Base-by-base conservation (phyloP, 2,329 filamentous ascomycete genomes). In the Botrytis fabae region DNA sequence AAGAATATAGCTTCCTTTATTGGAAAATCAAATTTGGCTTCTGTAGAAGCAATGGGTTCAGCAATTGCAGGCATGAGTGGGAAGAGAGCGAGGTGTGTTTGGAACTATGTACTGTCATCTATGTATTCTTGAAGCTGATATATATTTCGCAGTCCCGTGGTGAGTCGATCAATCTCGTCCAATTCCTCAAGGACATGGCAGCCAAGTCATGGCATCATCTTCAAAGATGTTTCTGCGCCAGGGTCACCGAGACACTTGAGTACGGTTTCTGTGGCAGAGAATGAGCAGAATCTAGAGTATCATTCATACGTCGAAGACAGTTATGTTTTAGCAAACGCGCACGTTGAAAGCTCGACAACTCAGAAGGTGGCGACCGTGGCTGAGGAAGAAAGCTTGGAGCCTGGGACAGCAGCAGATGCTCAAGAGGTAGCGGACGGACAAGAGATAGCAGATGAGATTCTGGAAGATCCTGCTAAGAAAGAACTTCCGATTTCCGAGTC, bases 401-500 rank as follows among this genome's bases (percentile, higher is more conserved):
- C 64, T 59, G 54, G 28, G 22, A 62, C 28, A 32, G 18, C n/a
- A 54, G 40, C 32, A 59, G 48, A 46, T 51, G 14, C n/a, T 28
- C 35, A 73, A 32, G 54, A 70, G 42, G 54, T 57, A 28, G 35
- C 59, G 16, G 51, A 57, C 7, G 51, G 51, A 28, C n/a, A 22
- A 73, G 46, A 38, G 54, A 38, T 51, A 65, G 28, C 42, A 22
- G 66, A 68, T 12, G 57, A 72, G 40, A 28, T 68, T 9, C 51
- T 61, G n/a, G 70, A 78, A 57, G 75, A 79, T 68, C 72, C 76
- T 72, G 65, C 73, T 73, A 74, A 79, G 6, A 74, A 80, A 10
- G 73, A 79, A 8, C 82, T 82, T 10, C 84, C 85, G 0, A 77
- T 80, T 48, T 82, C 83, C 5, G 78, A 79, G 0, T 79, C 85